Evolutionary conservation across 140 eudicot species (phyloP), one percentile per base, ranked within the genome.

Genomic region (Oenanthe javanica): DNA sequence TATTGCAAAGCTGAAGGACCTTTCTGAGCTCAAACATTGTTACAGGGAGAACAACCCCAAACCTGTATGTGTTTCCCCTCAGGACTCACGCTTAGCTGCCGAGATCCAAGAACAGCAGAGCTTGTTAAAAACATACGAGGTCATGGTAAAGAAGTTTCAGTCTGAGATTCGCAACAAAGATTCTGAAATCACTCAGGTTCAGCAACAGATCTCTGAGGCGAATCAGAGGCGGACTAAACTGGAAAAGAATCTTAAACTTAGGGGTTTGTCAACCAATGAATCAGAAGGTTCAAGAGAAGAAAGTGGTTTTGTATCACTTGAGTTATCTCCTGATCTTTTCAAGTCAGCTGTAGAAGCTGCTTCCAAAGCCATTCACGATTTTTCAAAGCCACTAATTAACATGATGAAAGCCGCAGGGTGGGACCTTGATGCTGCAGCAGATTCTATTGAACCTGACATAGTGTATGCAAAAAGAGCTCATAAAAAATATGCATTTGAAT

Each of bases 351-450:
- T 90, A 16, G 95, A 95, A 84, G 81, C 85, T 86, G 97, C 97
- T 72, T 90, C 83, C n/a, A 87, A 81, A 79, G 95, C 99, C 57
- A 89, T 95, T 83, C 99, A 95, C 63, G 97, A 92, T 79, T 95
- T 92, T 81, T 95, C 97, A 13, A 95, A 95, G 84, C 99, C 99
- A 16, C 79, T 94, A 64, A 94, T 94, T 85, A 94, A 94, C 88
- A 92, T 94, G 97, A 94, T 94, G 99, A 94, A 94, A 69, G 98
- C 98, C 15, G 96, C 98, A 19, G 96, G 95, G 19, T 94, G 98
- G 98, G 97, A 94, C 87, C 96, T 94, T 69, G 98, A 94, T 80
- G 91, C 95, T 18, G 99, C 99, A 4, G 99, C 97, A 45, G 88
- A 88, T 82, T 92, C 97, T 9, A 89, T 94, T 13, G 97, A 90